Evolutionary conservation across 192 early-diverging fungal genomes (phyloP), one percentile per base, ranked within the genome.

Genomic region (Phycomyces nitens): DNA sequence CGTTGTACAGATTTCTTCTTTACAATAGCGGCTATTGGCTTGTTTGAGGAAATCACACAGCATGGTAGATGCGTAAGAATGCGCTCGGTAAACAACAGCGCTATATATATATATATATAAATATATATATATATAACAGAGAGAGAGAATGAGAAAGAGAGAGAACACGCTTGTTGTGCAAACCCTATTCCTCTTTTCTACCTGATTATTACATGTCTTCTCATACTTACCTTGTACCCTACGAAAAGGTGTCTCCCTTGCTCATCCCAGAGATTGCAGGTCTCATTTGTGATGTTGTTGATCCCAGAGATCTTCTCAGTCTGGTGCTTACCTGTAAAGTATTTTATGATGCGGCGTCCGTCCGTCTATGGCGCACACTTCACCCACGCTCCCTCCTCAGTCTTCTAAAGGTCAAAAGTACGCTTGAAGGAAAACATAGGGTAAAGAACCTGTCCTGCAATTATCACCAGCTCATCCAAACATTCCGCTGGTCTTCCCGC

Each of bases 391-490:
- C 70, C 7, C 56, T 58, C 39, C 41, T 60, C 24, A 58, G 44
- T 10, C 38, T 72, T 5, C 70, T 59, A 41, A 66, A 66, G 52
- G 51, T 72, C 18, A 72, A 72, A 44, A 72, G 62, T 42, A 72
- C 70, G 1, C 34, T 72, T 21, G 70, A 72, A 22, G 59, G 54
- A 24, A 66, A 66, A 29, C 22, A 18, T 16, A 6, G 56, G 18
- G 11, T n/a, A 58, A 58, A 12, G 11, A 20, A 12, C 11, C 18
- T 26, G 26, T 47, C 56, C 15, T 41, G 34, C 26, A 21, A 60
- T 41, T 71, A 71, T 38, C 66, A 66, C 41, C 20, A 50, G 21
- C 27, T 72, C 24, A 64, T 72, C 2, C 49, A 56, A 47, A 56
- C 29, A 26, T 66, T 72, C 24, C 44, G 42, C 40, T 72, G 70